Base-by-base conservation (phyloP, 2,329 filamentous ascomycete species). In the Monosporascus sp. region DNA sequence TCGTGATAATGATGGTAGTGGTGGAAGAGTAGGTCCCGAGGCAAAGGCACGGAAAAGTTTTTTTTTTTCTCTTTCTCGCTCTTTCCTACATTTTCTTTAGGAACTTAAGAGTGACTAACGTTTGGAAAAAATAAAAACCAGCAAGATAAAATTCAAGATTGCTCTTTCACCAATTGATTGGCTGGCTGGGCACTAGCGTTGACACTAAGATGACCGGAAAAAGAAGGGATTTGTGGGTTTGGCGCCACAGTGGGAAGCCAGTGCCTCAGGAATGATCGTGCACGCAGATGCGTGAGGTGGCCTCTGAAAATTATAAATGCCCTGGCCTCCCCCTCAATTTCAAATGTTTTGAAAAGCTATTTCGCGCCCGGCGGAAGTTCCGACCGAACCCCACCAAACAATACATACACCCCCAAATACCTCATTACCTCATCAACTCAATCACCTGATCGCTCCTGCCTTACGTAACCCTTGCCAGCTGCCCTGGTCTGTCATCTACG, bases 221-320 rank as follows among this genome's bases (percentile, higher is more conserved):
- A 56, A 59, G 55, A 47, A 54, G 51, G 54, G 55, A 58, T 57
- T 63, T 63, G 61, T 62, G 62, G 61, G 60, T 52, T 60, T 53
- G 14, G 61, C 66, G 65, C 66, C 65, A 68, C 67, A 68, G 55
- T 60, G 59, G 60, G 63, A 62, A 61, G 62, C 66, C 54, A 57
- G 52, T 60, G 59, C 61, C 61, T 60, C 54, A 65, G 59, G 60
- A 59, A 55, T 59, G 57, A 59, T 53, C 60, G 62, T 60, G 53
- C 54, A 60, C 56, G 54, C 59, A 58, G 57, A 63, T 56, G 60
- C 62, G 58, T 60, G 54, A 56, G 57, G 60, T 56, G 56, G 56
- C 59, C 38, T 58, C 60, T 54, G 61, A 79, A 77, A 80, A 80
- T 75, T 81, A 81, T 81, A 81, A 81, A 73, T 73, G 79, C 72